Base-by-base conservation (phyloP, 129 eudicot genomes). In the Flaveria bidentis region DNA sequence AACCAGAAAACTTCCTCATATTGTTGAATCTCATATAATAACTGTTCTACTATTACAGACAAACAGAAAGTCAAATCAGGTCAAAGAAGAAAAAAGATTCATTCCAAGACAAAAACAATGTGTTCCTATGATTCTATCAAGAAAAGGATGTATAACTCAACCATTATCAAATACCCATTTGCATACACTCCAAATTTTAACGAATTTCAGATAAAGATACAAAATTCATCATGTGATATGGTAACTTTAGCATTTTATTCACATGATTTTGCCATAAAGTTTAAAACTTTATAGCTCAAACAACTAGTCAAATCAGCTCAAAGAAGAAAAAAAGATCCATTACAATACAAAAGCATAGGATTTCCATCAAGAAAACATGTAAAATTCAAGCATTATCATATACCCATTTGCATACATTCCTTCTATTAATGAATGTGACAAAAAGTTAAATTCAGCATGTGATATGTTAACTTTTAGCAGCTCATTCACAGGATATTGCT, bases 61-160 rank as follows among this genome's bases (percentile, higher is more conserved):
- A 71, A 78, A 71, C 68, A 58, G 53, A 71, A 71, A 33, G 72
- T 78, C 26, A 67, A 75, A 58, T 78, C 75, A 39, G 58, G 62
- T 25, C 60, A 78, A 78, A 44, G 41, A 12, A 14, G 17, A 65
- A 44, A 65, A 67, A 76, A 75, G 60, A 30, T 68, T 15, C 16
- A n/a, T 28, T 22, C 2, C 17, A 10, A 62, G 42, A 62, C 67
- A 51, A 28, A 51, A 49, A 69, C 39, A 69, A 14, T 16, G 47
- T 1, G 17, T 51, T 17, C 12, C 50, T 0, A 45, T 45, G 3
- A 1, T 9, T 57, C 30, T 57, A 57, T 57, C 64, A 15, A 13
- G 12, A 49, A 57, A 57, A 57, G 23, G 5, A 49, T 49, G n/a
- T 57, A 13, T 2, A 61, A 15, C 13, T 8, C 26, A 18, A 55